Conservation (phyloP, 2,329 filamentous ascomycete species). For the Claviceps lovelessii region DNA sequence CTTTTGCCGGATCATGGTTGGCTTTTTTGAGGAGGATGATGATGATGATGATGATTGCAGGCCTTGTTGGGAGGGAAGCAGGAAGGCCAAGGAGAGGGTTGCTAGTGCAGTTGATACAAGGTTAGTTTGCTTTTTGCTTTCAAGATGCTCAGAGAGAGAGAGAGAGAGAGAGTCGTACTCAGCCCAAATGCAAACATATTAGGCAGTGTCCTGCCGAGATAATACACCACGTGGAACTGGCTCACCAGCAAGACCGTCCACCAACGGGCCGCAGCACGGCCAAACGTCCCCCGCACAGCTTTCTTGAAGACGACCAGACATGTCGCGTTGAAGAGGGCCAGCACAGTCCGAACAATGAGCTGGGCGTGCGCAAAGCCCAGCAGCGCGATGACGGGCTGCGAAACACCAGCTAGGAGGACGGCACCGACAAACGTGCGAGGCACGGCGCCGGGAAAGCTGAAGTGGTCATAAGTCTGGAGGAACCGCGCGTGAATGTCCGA, state of each 20-base stretch:
- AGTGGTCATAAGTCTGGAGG: conserved; percentile 65
- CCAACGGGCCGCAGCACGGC: conserved; percentile 57
- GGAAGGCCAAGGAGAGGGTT: conserved; percentile 45
- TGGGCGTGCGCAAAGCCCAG: conserved; percentile 42
- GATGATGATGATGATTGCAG: conserved; percentile 9
- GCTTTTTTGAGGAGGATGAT: not conserved
- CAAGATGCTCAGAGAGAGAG: not conserved
- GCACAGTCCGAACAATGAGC: conserved; percentile 54
- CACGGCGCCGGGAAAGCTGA: conserved; percentile 78
- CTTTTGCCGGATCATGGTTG: conserved; percentile 33
- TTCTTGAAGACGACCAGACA: conserved; percentile 52
- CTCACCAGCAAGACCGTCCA: conserved; percentile 62
- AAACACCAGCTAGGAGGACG: conserved; percentile 57
- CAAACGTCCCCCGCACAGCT: conserved; percentile 53
- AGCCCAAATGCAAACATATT: conserved; percentile 94
- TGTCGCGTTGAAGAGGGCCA: conserved; percentile 62
- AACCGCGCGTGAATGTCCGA: conserved; percentile 29
- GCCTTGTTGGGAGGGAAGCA: conserved; percentile 20
- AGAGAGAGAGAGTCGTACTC: conserved; percentile 34
- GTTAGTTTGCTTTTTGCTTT: not conserved
- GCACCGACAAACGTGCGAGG: conserved; percentile 82
- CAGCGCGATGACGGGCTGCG: conserved; percentile 49
- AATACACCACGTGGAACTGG: conserved; percentile 90
- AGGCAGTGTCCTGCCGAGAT: conserved; percentile 78
- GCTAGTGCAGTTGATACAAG: conserved; percentile 27